Evolutionary conservation across 805 yeast genomes (phyloP).

Genomic region (Starmera caribaea): DNA sequence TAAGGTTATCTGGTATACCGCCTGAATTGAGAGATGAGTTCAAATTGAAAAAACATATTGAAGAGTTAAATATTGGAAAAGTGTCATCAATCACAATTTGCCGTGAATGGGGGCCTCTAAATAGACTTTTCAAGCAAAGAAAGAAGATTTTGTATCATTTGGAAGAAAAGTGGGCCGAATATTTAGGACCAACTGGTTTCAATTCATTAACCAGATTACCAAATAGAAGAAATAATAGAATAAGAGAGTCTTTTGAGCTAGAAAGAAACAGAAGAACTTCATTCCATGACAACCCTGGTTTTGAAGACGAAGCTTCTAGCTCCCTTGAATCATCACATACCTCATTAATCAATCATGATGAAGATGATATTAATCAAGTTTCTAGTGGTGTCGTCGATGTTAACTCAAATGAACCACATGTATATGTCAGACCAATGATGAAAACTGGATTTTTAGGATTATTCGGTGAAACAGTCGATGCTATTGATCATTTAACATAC

Average conservation of each 20-base stretch:
- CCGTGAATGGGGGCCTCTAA: constrained; percentile 75
- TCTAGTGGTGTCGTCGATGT: background rate
- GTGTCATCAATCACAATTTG: constrained; percentile 74
- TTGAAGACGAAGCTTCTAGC: constrained; percentile 5
- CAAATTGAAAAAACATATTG: constrained; percentile 66
- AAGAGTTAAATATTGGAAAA: constrained; percentile 67
- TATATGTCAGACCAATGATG: constrained; percentile 50
- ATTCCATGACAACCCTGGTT: constrained; percentile 5
- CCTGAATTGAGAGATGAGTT: constrained; percentile 63
- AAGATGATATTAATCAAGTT: background rate
- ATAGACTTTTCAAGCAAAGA: constrained; percentile 54
- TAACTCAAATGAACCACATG: constrained; percentile 13
- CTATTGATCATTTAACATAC: constrained; percentile 67
- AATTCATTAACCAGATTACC: constrained; percentile 8
- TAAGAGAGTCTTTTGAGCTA: constrained; percentile 15
- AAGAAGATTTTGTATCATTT: constrained; percentile 40
- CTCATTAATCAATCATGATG: constrained; percentile 3
- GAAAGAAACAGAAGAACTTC: constrained; percentile 11
- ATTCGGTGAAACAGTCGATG: constrained; percentile 66
- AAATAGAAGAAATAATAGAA: constrained; percentile 9
- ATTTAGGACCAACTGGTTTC: constrained; percentile 33
- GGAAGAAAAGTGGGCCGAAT: constrained; percentile 67
- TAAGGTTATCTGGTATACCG: constrained; percentile 83
- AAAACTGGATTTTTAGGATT: constrained; percentile 52
- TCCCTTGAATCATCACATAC: constrained; percentile 1